Conservation (phyloP, 108 stramenopile species). For the Epipyxis sp. region DNA sequence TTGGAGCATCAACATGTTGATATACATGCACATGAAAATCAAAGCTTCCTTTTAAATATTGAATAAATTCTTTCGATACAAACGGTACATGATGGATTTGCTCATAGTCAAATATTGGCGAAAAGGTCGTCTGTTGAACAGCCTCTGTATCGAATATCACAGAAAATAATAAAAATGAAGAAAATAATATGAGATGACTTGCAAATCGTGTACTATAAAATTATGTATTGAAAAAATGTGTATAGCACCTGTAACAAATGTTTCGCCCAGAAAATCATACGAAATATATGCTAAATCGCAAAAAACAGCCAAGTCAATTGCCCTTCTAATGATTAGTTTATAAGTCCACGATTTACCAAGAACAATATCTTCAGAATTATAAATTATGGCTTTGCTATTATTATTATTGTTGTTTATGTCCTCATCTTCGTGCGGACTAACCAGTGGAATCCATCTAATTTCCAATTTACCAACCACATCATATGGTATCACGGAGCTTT, state of each 20-base stretch:
- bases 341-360: slow-evolving; percentile 61
- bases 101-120: slow-evolving; percentile 38
- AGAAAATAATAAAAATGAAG: no score
- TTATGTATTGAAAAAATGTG: no score
- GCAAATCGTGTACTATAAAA: no score
- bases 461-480: slow-evolving; percentile 46
- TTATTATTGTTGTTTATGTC: no score
- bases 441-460: background rate
- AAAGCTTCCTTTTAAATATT: slow-evolving; percentile 9
- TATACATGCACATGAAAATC: slow-evolving; percentile 1
- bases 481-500: slow-evolving; percentile 55
- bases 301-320: slow-evolving; percentile 31
- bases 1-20: slow-evolving; percentile 12
- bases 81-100: slow-evolving; percentile 28
- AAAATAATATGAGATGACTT: no score
- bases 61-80: slow-evolving; percentile 43
- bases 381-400: no score
- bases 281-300: slow-evolving; percentile 31
- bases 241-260: no score
- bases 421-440: background rate
- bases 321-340: slow-evolving; percentile 39
- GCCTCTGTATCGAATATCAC: slow-evolving; percentile 43
- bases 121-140: slow-evolving; percentile 12
- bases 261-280: slow-evolving; percentile 40
- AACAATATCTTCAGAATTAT: slow-evolving; percentile 56